These are phyloP conservation scores for Lecanicillium sp. DNA, from an alignment of 2,329 filamentous ascomycete genomes.

Conservation along the genomic window DNA sequence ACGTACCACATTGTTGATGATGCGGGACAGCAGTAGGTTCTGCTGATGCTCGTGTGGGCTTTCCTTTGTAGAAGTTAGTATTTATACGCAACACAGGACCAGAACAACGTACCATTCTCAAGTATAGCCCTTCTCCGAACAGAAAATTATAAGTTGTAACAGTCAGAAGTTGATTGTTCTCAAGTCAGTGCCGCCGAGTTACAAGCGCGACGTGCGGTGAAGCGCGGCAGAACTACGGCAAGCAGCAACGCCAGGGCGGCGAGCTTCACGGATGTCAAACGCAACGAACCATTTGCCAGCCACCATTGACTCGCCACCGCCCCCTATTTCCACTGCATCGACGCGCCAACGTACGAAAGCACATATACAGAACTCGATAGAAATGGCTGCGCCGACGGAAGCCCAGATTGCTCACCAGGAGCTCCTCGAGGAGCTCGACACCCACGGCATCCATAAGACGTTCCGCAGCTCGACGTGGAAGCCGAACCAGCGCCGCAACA, in stretches of 20 bases:
- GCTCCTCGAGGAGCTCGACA: slow-evolving; percentile 87
- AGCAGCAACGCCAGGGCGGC: neutral
- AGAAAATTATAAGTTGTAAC: neutral
- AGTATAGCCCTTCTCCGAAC: neutral
- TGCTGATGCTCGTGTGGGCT: slow-evolving; percentile 98
- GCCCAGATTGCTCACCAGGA: slow-evolving; percentile 75
- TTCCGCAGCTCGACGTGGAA: slow-evolving; percentile 91
- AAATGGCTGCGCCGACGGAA: slow-evolving; percentile 61
- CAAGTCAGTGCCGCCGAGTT: too few relatives aligned
- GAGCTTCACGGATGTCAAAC: slow-evolving; percentile 2
- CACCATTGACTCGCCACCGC: neutral
- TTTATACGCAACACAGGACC: neutral
- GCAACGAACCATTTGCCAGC: neutral
- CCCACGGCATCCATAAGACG: slow-evolving; percentile 75
- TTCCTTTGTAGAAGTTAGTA: slow-evolving; percentile 49
- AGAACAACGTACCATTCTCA: neutral
- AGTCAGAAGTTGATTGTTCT: too few relatives aligned
- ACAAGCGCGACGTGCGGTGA: slow-evolving; percentile 25
- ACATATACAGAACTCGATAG: slow-evolving; percentile 38
- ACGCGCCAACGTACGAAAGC: neutral
- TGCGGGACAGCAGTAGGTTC: slow-evolving; percentile 83
- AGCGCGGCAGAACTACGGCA: slow-evolving; percentile 26
- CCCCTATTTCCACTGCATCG: neutral
- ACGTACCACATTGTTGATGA: slow-evolving; percentile 97
- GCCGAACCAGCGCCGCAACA: slow-evolving; percentile 91